Evolutionary conservation across 2,329 filamentous ascomycete species (phyloP), one percentile per base, ranked within the genome.

Genomic region (Hypoxylon sp.): DNA sequence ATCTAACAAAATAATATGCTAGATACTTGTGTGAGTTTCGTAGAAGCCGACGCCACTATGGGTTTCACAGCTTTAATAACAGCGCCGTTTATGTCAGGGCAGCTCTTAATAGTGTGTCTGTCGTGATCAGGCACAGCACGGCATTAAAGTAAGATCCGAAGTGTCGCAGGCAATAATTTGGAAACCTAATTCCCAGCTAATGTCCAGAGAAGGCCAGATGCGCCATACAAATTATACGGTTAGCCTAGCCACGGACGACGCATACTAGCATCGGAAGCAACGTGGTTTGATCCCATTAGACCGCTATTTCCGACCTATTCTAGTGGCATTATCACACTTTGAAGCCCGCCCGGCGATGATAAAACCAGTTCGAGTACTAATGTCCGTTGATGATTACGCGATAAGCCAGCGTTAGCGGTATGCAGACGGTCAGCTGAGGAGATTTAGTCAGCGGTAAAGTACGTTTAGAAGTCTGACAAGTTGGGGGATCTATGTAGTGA

Each of bases 381-480:
- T 6, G 5, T 6, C 31, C 33, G 26, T 17, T 48, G 22, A 19
- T 8, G 19, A 59, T 11, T 22, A 24, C 35, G 35, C 35, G 13
- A 37, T 13, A 44, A 44, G 17, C 17, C 39, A 19, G 8, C 17
- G 14, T 19, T 42, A 19, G 39, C 17, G 17, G 17, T 24, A 61
- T 61, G 59, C 19, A 10, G 39, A 6, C 37, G 37, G 39, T 61
- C 48, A 53, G 50, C 59, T 54, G 39, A 22, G 50, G n/a, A 2
- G 13, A 13, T 46, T 61, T 26, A 9, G 17, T 42, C 3, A 33
- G 39, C 42, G 11, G 31, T 14, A 6, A 24, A 44, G 24, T 19
- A 37, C 26, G 6, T 10, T 29, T 35, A 44, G 3, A 10, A 13
- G 17, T 17, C 39, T 35, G 14, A 19, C 19, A 39, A 50, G 26